Percentiles rank a stretch among this genome's conserved stretches.
Evolutionary conservation across 2,329 filamentous ascomycete species (phyloP).

Genomic region (Penicillium brevicompactum): DNA sequence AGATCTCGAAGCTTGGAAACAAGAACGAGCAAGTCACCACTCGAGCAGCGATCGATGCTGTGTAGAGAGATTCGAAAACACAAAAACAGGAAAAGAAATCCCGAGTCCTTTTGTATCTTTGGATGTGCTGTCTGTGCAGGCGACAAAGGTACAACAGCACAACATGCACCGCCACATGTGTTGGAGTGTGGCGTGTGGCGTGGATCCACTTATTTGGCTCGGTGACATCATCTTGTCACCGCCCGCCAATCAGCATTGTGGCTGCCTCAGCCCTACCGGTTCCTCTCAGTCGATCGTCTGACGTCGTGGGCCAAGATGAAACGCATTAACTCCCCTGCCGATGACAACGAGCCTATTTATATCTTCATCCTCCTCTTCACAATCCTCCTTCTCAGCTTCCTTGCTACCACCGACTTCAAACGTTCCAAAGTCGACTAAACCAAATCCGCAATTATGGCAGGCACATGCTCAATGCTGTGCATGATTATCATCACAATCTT

Average conservation of each 20-base stretch:
- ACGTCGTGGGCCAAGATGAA: conserved; percentile 29
- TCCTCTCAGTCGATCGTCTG: conserved; percentile 12
- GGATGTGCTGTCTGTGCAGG: too few relatives aligned
- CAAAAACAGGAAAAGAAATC: not conserved
- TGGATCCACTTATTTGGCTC: not conserved
- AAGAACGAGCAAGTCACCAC: conserved; percentile 93
- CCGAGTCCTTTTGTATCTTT: too few relatives aligned
- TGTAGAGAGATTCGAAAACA: conserved; percentile 47
- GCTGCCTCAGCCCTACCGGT: conserved; percentile 18
- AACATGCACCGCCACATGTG: conserved; percentile 2
- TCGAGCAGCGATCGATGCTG: conserved; percentile 74
- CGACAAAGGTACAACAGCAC: not conserved
- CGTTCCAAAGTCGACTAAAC: not conserved
- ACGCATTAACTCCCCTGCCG: conserved; percentile 23
- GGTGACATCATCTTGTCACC: conserved; percentile 8
- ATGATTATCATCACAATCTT: conserved; percentile 52
- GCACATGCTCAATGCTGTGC: conserved; percentile 41
- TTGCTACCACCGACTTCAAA: conserved; percentile 23
- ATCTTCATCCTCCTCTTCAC: conserved; percentile 31
- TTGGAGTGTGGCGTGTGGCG: not conserved
- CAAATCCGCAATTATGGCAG: conserved; percentile 31
- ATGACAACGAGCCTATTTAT: conserved; percentile 30
- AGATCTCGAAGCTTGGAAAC: conserved; percentile 95
- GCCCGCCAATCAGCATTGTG: conserved; percentile 3
- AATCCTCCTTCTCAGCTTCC: conserved; percentile 29